Percentiles rank a stretch among this genome's conserved stretches.
These are phyloP conservation scores for Entrophospora sp. DNA, from an alignment of 192 early-diverging fungal species.

Conservation along the genomic window DNA sequence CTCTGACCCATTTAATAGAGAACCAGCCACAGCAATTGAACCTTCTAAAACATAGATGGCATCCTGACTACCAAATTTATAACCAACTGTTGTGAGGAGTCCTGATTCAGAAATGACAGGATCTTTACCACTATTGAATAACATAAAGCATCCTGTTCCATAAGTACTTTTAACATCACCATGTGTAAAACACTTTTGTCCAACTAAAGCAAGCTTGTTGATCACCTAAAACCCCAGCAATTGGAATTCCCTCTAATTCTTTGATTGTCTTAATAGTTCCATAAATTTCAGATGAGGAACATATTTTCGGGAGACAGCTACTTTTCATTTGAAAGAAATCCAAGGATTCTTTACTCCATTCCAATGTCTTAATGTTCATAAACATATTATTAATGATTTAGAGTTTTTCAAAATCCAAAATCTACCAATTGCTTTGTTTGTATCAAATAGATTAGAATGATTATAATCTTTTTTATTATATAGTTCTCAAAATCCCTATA, in stretches of 20 bases:
- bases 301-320: slow-evolving; percentile 64
- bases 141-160: slow-evolving; percentile 93
- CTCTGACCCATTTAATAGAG: slow-evolving; percentile 85
- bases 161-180: slow-evolving; percentile 93
- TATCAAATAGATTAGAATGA: too few relatives aligned
- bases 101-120: slow-evolving; percentile 73
- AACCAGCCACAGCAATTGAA: slow-evolving; percentile 81
- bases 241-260: slow-evolving; percentile 54
- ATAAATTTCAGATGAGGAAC: slow-evolving; percentile 72
- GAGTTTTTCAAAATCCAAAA: too few relatives aligned
- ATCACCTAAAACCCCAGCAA: slow-evolving; percentile 83
- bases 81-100: slow-evolving; percentile 83
- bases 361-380: slow-evolving; percentile 72
- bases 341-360: slow-evolving; percentile 69
- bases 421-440: too few relatives aligned
- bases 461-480: too few relatives aligned
- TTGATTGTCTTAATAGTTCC: slow-evolving; percentile 43
- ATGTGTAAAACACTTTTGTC: slow-evolving; percentile 77
- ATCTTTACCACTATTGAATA: slow-evolving; percentile 78
- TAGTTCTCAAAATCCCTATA: too few relatives aligned
- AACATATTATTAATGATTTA: too few relatives aligned
- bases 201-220: slow-evolving; percentile 91
- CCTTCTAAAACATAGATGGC: slow-evolving; percentile 85
- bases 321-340: slow-evolving; percentile 68
- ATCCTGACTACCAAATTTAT: slow-evolving; percentile 65